Evolutionary conservation across 2,329 filamentous ascomycete species (phyloP).

Genomic region (Pseudogymnoascus sp.): DNA sequence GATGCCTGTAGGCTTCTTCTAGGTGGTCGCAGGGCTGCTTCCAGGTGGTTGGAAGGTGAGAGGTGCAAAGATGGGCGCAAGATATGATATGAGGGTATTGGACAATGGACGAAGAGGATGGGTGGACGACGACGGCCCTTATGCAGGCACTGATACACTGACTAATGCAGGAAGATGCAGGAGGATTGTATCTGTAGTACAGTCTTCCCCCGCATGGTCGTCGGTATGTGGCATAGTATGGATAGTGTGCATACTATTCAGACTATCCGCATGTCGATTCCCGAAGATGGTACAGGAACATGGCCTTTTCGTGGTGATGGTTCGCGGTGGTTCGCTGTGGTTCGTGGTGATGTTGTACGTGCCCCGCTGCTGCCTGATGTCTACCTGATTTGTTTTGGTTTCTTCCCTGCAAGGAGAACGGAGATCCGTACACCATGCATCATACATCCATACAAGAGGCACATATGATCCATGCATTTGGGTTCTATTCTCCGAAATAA

Average conservation of each 20-base stretch:
- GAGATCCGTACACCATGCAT: too few species aligned
- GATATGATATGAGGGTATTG: not conserved
- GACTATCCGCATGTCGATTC: not conserved
- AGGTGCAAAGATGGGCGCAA: not conserved
- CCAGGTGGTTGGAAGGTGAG: not conserved
- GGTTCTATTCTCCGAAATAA: too few species aligned
- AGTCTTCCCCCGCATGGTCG: too few species aligned
- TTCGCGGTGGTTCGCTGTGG: not conserved
- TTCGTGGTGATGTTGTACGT: not conserved
- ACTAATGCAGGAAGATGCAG: not conserved
- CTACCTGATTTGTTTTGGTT: not conserved
- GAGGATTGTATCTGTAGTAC: too few species aligned
- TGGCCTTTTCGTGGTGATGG: not conserved
- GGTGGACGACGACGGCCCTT: not conserved
- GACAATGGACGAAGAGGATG: too few species aligned
- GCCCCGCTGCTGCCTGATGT: not conserved
- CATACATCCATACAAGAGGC: too few species aligned
- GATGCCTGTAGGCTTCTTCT: too few species aligned
- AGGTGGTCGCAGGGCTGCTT: too few species aligned
- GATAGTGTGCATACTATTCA: too few species aligned
- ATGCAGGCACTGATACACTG: constrained; percentile 1
- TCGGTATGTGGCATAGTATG: too few species aligned
- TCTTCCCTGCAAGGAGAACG: not conserved
- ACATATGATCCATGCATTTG: too few species aligned
- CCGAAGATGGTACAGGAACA: not conserved